Evolutionary conservation across 108 stramenopile species (phyloP), one percentile per base, ranked within the genome.

Genomic region (Asterionellopsis glacialis): DNA sequence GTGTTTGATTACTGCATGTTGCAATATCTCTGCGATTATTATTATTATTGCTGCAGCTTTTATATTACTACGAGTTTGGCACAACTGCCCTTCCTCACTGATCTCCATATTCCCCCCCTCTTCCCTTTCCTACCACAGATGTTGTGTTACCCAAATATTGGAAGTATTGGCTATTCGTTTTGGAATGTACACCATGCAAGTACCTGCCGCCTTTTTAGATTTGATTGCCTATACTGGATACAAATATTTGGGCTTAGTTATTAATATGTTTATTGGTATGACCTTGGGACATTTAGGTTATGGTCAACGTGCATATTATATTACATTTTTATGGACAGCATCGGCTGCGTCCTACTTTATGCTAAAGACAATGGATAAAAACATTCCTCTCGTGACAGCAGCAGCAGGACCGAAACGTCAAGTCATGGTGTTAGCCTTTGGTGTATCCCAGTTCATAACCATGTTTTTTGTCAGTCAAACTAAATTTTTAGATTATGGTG

Each of bases 391-490:
- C 9, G 67, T 62, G 21, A 89, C 85, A 51, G 68, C 79, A 45
- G 57, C 82, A 9, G 72, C 68, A 11, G 90, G 90, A 25, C 87
- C 87, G 48, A 95, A 92, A 53, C 77, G 89, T 42, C 83, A 92
- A 59, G 65, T 95, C 13, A 78, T 95, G 79, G 94, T 95, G 16
- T 56, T 95, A 65, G 91, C 70, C 10, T 92, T 95, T 80, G 91
- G 91, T 23, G 88, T 52, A 15, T 77, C 80, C 41, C 94, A 95
- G 59, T 70, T 86, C 48, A 82, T 77, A n/a, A 82, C 88, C 23
- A 92, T 91, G 82, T 95, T 87, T 87, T 89, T 88, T 72, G 79
- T 95, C 41, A 81, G 89, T 58, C 84, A 92, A 52, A 95, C 94
- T 39, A 90, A 88, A 61, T 88, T 86, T 68, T 68, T 93, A 47